Percentiles rank a stretch among this genome's conserved stretches.
Conservation (phyloP, 2,329 filamentous ascomycete species). For the Colletotrichum sidae region DNA sequence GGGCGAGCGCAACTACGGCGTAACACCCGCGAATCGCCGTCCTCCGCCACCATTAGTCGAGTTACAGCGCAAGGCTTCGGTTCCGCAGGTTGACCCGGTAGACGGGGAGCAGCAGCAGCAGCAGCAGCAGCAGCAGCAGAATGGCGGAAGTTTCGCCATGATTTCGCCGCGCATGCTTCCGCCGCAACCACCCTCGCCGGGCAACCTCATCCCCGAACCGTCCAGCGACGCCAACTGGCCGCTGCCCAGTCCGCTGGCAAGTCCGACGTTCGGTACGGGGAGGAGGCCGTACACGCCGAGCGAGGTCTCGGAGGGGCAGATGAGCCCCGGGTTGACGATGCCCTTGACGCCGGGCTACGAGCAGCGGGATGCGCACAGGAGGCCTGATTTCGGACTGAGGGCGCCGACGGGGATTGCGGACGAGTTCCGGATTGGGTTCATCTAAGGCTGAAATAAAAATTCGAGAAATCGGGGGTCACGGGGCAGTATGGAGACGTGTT, state of each 20-base stretch:
- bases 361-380: constrained; percentile 3
- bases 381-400: constrained; percentile 36
- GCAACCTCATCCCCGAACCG: constrained; percentile 11
- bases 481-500: neutral
- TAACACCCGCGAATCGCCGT: constrained; percentile 36
- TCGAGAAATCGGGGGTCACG: neutral
- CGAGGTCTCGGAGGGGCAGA: constrained; percentile 22
- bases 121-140: constrained; percentile 25
- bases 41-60: constrained; percentile 31
- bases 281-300: constrained; percentile 26
- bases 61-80: constrained; percentile 32
- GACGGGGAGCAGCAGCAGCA: constrained; percentile 27
- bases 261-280: constrained; percentile 32
- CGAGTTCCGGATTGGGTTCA: constrained; percentile 37
- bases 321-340: constrained; percentile 17
- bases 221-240: constrained; percentile 32
- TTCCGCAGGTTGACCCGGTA: constrained; percentile 13
- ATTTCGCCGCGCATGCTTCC: constrained; percentile 30
- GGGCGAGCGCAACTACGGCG: constrained; percentile 35
- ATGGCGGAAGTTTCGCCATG: constrained; percentile 17
- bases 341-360: constrained; percentile 1
- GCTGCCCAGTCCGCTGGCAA: constrained; percentile 32
- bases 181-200: constrained; percentile 24
- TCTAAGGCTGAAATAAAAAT: neutral
- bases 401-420: constrained; percentile 38